Conservation (phyloP, 441 rosid genomes). For the Eutrema salsugineum region DNA sequence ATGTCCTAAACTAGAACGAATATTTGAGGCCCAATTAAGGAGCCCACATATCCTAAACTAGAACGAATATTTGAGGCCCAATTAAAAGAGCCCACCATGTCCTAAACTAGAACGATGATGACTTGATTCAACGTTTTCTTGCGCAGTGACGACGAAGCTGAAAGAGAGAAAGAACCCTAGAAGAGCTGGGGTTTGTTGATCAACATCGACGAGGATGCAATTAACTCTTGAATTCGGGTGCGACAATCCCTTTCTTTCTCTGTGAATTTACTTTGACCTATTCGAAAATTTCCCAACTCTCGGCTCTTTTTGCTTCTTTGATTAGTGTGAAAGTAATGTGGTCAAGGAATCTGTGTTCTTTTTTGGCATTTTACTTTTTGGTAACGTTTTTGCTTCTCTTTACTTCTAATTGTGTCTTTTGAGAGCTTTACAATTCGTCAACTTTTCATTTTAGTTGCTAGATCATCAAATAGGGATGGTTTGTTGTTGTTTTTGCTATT, state of each 20-base stretch:
- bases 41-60: background rate
- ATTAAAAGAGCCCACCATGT: background rate
- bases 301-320: background rate
- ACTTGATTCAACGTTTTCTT: background rate
- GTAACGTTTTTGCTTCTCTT: background rate
- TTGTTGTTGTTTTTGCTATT: background rate
- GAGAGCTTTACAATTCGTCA: background rate
- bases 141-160: background rate
- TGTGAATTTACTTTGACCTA: background rate
- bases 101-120: background rate
- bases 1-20: background rate
- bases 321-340: background rate
- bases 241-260: background rate
- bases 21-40: background rate
- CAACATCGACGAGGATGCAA: constrained; percentile 40
- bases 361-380: background rate
- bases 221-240: constrained; percentile 76
- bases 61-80: background rate
- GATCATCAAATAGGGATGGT: background rate
- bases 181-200: constrained; percentile 30
- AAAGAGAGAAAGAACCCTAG: constrained; percentile 16
- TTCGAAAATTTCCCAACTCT: background rate
- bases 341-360: background rate
- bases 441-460: background rate
- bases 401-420: background rate